A percentile compares a stretch with the other conserved stretches of the same genome.
These are phyloP conservation scores for Echium plantagineum DNA, from an alignment of 257 asterid genomes.

Conservation along the genomic window DNA sequence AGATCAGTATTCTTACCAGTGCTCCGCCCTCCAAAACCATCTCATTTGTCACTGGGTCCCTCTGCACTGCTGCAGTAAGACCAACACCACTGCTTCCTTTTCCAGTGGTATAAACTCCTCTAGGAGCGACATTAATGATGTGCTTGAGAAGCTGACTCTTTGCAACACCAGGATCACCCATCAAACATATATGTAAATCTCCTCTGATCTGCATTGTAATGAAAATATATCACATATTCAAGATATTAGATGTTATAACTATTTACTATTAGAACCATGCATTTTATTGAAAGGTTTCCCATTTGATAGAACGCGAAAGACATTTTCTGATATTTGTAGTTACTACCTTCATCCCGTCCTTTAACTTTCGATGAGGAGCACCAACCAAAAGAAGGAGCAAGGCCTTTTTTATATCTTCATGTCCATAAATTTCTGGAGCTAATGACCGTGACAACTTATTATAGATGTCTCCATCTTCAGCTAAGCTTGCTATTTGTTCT, in stretches of 20 bases:
- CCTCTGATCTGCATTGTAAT: conserved; percentile 57
- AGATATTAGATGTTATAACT: not conserved
- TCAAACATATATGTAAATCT: conserved; percentile 68
- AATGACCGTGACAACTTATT: conserved; percentile 71
- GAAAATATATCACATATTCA: not conserved
- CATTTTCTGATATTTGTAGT: conserved; percentile 1
- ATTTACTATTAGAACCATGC: not conserved
- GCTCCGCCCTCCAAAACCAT: conserved; percentile 99
- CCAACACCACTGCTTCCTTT: conserved; percentile 99
- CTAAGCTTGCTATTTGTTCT: conserved; percentile 65
- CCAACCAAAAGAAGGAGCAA: conserved; percentile 97
- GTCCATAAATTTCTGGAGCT: conserved; percentile 96
- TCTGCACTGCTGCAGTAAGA: conserved; percentile 97
- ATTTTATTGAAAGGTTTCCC: not conserved
- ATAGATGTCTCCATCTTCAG: conserved; percentile 89
- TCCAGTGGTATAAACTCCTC: conserved; percentile 94
- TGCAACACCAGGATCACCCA: conserved; percentile 99
- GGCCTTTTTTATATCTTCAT: conserved; percentile 85
- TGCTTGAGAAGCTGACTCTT: conserved; percentile 98
- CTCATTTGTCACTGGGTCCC: conserved; percentile 93
- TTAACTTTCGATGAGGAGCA: conserved; percentile 88
- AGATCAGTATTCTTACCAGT: conserved; percentile 44
- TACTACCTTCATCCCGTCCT: conserved; percentile 93
- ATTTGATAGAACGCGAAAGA: not conserved
- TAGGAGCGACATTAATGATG: conserved; percentile 91